Base-by-base conservation (phyloP, 495 filamentous ascomycete genomes). In the Parathielavia hyrcaniae region DNA sequence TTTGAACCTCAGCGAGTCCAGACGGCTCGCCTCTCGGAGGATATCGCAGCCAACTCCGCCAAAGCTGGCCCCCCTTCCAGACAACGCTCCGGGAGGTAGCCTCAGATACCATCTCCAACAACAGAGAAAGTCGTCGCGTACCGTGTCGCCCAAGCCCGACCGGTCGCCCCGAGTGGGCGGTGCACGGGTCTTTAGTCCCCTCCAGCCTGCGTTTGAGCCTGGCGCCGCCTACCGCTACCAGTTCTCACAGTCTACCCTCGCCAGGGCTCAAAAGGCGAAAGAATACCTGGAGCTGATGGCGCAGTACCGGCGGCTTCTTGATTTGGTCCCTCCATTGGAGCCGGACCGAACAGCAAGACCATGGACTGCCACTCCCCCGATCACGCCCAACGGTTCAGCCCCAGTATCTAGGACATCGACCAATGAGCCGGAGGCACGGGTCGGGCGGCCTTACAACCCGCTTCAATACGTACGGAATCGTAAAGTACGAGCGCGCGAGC, bases 401-500 rank as follows among this genome's bases (percentile, higher is more conserved):
- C 57, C 63, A 8, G 49, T 61, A 5, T 61, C 55, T 7, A 48
- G 59, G 30, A 13, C 50, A 16, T 48, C 58, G 0, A 61, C 55
- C 32, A 53, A 45, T 40, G 64, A 67, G 1, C 35, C 50, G 5
- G 61, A 66, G 12, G 20, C 64, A 32, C 50, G 51, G 7, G 62
- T 83, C 38, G 83, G 84, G 26, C 81, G 91, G 49, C 63, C 67
- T 1, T 96, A 96, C 63, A 92, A 97, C 67, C 91, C 90, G 6
- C 76, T 97, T 22, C 91, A 97, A 65, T 86, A 84, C 62, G 85
- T 96, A 49, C 83, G 91, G 19, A 95, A 97, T 64, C 79, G 91
- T 22, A 87, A 89, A 60, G 78, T 91, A 5, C 80, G 91, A 50
- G 83, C 85, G 52, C 78, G 89, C 26, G 87, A 90, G 67, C 77